phyloP scores from a whole-genome alignment of 129 eudicot species.

The Helianthus tuberosus region DNA sequence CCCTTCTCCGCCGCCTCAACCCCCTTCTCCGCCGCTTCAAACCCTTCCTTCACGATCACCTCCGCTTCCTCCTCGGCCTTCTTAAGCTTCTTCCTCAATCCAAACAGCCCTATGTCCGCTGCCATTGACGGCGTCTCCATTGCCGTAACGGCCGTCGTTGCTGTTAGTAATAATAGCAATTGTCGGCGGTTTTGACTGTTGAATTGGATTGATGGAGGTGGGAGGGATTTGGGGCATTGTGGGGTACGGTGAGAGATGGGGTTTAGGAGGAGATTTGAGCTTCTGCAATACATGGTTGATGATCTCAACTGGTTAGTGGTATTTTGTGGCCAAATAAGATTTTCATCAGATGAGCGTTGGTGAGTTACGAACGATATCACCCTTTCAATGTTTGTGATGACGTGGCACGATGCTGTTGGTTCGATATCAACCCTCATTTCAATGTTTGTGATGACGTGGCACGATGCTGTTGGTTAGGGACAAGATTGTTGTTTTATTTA shows the following conservation, averaged over 20 bases:
- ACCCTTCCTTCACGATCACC: slow-evolving; percentile 66
- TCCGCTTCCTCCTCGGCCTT: slow-evolving; percentile 85
- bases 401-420: slow-evolving; percentile 25
- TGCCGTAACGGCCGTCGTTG: slow-evolving; percentile 57
- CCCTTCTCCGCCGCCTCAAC: slow-evolving; percentile 58
- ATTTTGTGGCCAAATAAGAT: slow-evolving; percentile 34
- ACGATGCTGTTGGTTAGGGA: no score
- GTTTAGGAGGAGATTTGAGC: slow-evolving; percentile 35
- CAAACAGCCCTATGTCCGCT: slow-evolving; percentile 79
- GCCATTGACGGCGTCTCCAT: slow-evolving; percentile 60
- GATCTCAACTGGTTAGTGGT: background rate
- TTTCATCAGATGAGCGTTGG: slow-evolving; percentile 26
- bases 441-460: no score
- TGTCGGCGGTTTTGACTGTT: slow-evolving; percentile 55
- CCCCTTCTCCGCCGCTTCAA: slow-evolving; percentile 68
- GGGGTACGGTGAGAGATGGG: slow-evolving; percentile 29
- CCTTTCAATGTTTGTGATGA: slow-evolving; percentile 5
- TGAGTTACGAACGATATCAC: slow-evolving; percentile 18
- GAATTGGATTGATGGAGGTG: slow-evolving; percentile 29
- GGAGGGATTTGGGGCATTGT: slow-evolving; percentile 22
- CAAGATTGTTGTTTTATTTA: no score
- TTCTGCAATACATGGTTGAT: slow-evolving; percentile 54
- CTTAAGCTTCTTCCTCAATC: slow-evolving; percentile 68
- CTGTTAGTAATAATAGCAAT: slow-evolving; percentile 51
- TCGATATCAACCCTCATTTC: background rate